These are phyloP conservation scores for Mycena latifolia DNA, from an alignment of 768 basidiomycete genomes.

Conservation along the genomic window DNA sequence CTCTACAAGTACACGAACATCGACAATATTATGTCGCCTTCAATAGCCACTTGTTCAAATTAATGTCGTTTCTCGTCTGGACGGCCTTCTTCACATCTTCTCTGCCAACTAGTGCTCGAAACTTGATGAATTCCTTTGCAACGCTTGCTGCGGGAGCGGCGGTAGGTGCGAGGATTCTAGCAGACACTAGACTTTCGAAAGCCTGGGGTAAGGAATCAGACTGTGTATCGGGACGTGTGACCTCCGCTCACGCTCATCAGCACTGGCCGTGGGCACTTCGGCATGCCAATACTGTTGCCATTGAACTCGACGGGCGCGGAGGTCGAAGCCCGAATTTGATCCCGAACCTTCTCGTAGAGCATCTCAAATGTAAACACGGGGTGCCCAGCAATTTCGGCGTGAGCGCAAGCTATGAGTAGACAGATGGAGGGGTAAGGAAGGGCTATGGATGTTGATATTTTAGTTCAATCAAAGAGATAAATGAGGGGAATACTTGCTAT, in stretches of 20 bases:
- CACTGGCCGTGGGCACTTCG: slow-evolving; percentile 72
- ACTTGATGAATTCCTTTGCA: slow-evolving; percentile 80
- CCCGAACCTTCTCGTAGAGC: slow-evolving; percentile 83
- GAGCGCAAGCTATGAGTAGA: slow-evolving; percentile 87
- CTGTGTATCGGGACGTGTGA: neutral
- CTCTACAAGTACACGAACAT: neutral
- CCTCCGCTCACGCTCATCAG: slow-evolving; percentile 69
- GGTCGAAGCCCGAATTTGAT: slow-evolving; percentile 77
- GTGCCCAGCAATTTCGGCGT: slow-evolving; percentile 82
- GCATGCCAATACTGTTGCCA: slow-evolving; percentile 83
- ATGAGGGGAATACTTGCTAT: slow-evolving; percentile 54
- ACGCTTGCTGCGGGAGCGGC: slow-evolving; percentile 61
- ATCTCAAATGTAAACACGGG: slow-evolving; percentile 91
- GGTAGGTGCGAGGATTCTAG: slow-evolving; percentile 67
- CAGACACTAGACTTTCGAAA: slow-evolving; percentile 76
- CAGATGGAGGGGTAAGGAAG: slow-evolving; percentile 85
- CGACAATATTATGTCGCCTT: slow-evolving; percentile 50
- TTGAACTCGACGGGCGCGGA: slow-evolving; percentile 82
- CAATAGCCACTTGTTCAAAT: slow-evolving; percentile 82
- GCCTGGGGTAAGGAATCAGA: slow-evolving; percentile 59
- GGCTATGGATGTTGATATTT: slow-evolving; percentile 53
- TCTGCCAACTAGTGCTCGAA: slow-evolving; percentile 74
- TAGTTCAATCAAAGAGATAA: neutral
- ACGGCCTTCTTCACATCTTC: slow-evolving; percentile 77
- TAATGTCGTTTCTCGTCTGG: slow-evolving; percentile 74